Percentiles rank a stretch among this genome's conserved stretches.
Conservation (phyloP, 495 filamentous ascomycete species). For the Pseudevernia furfuracea region DNA sequence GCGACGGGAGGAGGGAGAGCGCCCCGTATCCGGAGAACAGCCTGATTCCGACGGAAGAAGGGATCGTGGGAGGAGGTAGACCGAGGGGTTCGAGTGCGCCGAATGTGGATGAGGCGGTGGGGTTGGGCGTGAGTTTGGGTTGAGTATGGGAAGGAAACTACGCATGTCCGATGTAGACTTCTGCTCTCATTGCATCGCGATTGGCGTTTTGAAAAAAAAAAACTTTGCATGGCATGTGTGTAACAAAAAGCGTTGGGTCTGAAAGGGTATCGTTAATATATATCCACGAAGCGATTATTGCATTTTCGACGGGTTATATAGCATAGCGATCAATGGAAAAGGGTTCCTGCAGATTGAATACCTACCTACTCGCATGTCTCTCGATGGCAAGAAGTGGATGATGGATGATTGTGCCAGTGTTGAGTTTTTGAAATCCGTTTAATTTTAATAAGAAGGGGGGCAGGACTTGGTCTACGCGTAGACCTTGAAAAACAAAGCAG, state of each 20-base stretch:
- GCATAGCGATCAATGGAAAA: background rate
- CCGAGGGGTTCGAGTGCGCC: constrained; percentile 8
- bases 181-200: background rate
- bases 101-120: constrained; percentile 4
- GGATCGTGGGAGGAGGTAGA: constrained; percentile 6
- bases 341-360: too few species aligned
- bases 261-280: background rate
- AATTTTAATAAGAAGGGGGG: too few species aligned
- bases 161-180: background rate
- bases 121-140: constrained; percentile 5
- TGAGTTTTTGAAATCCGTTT: too few species aligned
- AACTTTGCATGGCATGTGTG: background rate
- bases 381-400: too few species aligned
- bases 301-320: background rate
- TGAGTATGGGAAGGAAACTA: background rate
- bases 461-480: too few species aligned
- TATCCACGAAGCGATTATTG: background rate
- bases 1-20: constrained; percentile 7
- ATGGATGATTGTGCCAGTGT: too few species aligned
- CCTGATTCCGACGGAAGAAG: constrained; percentile 21
- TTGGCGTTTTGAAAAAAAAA: background rate
- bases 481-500: too few species aligned
- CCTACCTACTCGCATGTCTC: too few species aligned
- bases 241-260: background rate
- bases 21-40: constrained; percentile 22